Conservation (phyloP, 1,284 basidiomycete species). For the Meripilus lineatus region DNA sequence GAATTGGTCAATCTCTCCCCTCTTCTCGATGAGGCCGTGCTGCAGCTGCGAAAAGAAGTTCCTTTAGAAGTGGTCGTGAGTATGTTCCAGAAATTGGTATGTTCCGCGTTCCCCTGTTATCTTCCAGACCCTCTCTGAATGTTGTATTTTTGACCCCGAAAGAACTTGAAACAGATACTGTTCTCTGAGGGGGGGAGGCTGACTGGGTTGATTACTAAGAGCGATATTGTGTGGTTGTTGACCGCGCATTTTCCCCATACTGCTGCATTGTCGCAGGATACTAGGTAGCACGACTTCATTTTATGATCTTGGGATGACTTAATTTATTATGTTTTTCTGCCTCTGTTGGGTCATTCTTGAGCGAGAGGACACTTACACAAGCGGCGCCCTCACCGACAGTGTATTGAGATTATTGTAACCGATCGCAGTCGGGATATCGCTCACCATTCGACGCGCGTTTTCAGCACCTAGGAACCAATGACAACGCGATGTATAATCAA, state of each 20-base stretch:
- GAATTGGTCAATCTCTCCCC: conserved; percentile 42
- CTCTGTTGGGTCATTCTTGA: background rate
- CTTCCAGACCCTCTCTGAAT: conserved; percentile 1
- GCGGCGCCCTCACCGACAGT: no score
- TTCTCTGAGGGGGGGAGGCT: conserved; percentile 59
- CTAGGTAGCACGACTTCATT: background rate
- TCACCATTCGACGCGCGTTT: no score
- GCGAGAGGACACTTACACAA: no score
- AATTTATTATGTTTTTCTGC: background rate
- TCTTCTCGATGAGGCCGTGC: conserved; percentile 51
- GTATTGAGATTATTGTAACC: no score
- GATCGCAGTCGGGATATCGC: no score
- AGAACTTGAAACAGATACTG: conserved; percentile 66
- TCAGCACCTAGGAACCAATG: no score
- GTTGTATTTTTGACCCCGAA: no score
- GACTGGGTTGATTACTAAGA: conserved; percentile 63
- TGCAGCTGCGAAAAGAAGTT: conserved; percentile 62
- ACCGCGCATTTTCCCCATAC: conserved; percentile 56
- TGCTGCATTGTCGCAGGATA: conserved; percentile 32
- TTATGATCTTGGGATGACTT: background rate
- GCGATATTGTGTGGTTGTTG: conserved; percentile 58
- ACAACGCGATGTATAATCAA: no score
- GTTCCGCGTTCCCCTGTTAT: conserved; percentile 15
- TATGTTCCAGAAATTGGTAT: conserved; percentile 69
- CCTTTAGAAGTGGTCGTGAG: conserved; percentile 65